Base-by-base conservation (phyloP, 805 yeast species). In the Pichia phayaonensis region DNA sequence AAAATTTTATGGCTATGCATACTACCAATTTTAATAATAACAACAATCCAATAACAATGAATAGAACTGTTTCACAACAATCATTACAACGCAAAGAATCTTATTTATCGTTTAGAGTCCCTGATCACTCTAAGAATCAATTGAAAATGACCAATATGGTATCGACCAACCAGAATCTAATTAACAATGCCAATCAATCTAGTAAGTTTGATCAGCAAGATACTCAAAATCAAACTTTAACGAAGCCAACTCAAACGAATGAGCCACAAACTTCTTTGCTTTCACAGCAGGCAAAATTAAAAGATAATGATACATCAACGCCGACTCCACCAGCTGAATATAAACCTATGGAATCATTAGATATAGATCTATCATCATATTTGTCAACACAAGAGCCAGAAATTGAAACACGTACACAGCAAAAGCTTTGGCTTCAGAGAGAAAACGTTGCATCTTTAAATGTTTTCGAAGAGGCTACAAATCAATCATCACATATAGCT, bases 371-470 rank as follows among this genome's bases (percentile, higher is more conserved):
- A 44, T 53, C 55, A 20, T 54, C 59, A 1, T 59, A 40, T 73
- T 71, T 61, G 59, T 76, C 49, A 68, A 67, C 54, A 47, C 59
- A 54, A 56, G 65, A 50, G 53, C 65, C 67, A 0, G 70, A 69
- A 47, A 63, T 70, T 27, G 86, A 82, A 53, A 81, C 87, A 1
- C 73, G 96, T 67, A 86, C 95, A 0, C 96, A 88, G 61, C 94
- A 86, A 61, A 77, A 83, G 54, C 73, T 89, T 47, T 87, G 95
- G 95, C 69, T 88, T 34, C 95, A 86, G 63, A 72, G 92, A 56
- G 92, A 86, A 56, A 64, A 61, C 47, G 51, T 64, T 29, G 83
- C 79, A 58, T 80, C 87, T 2, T 69, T 84, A 41, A 69, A 83
- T 68, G 90, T 84, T 61, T 65, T 82, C 47, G 53, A 46, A 23